Conservation (phyloP, 129 eudicot species). For the Tanacetum coccineum region DNA sequence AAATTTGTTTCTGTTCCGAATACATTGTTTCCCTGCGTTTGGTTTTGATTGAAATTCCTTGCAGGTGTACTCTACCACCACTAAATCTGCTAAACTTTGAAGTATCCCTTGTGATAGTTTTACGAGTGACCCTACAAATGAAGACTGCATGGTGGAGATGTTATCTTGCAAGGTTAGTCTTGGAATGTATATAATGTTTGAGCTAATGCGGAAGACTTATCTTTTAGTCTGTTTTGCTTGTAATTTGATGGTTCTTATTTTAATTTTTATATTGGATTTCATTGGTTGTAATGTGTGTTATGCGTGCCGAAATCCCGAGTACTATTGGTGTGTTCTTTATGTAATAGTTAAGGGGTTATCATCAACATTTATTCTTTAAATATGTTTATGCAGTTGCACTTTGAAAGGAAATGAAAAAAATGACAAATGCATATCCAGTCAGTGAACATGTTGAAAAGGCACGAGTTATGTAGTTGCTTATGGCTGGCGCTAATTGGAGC, state of each 20-base stretch:
- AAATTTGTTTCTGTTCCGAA: not conserved
- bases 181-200: not conserved
- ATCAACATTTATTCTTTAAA: no score
- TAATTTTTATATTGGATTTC: no score
- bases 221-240: slow-evolving; percentile 26
- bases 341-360: no score
- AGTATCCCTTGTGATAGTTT: slow-evolving; percentile 76
- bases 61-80: slow-evolving; percentile 71
- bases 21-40: not conserved
- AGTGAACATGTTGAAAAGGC: no score
- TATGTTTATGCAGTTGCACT: no score
- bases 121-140: slow-evolving; percentile 63
- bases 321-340: no score
- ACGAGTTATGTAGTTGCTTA: no score
- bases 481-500: no score
- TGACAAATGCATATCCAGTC: no score
- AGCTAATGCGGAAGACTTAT: not conserved
- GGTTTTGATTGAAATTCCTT: slow-evolving; percentile 15
- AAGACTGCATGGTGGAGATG: slow-evolving; percentile 83
- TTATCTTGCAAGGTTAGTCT: slow-evolving; percentile 80
- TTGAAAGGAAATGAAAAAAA: no score
- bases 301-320: no score
- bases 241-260: slow-evolving; percentile 99
- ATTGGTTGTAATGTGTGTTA: no score
- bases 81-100: slow-evolving; percentile 67